phyloP scores from a whole-genome alignment of 1,139 yeast species.

The Candida buenavistaensis region DNA sequence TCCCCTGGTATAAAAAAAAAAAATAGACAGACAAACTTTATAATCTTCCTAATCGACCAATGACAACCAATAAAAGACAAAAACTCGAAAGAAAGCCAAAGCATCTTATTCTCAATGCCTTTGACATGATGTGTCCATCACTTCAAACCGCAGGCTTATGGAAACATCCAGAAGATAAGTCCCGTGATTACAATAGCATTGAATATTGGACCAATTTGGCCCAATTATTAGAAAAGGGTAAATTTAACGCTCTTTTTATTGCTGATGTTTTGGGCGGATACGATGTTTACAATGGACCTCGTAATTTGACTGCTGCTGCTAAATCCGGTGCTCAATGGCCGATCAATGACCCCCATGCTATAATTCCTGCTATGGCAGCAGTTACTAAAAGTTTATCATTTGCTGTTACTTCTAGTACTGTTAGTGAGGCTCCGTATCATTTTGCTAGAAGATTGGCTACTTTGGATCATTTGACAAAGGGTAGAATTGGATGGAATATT shows the following conservation, averaged over 20 bases:
- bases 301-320: slow-evolving; percentile 34
- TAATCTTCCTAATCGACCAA: not conserved
- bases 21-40: too few species aligned
- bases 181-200: slow-evolving; percentile 33
- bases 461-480: slow-evolving; percentile 42
- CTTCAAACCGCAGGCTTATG: slow-evolving; percentile 40
- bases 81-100: slow-evolving; percentile 17
- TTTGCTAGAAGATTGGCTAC: slow-evolving; percentile 45
- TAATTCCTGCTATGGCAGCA: slow-evolving; percentile 41
- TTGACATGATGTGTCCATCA: slow-evolving; percentile 38
- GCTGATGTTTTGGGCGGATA: slow-evolving; percentile 48
- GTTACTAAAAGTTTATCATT: slow-evolving; percentile 39
- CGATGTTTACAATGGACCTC: slow-evolving; percentile 41
- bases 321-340: slow-evolving; percentile 44
- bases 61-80: slow-evolving; percentile 14
- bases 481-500: slow-evolving; percentile 48
- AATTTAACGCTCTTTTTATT: slow-evolving; percentile 42
- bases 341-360: slow-evolving; percentile 41
- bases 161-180: slow-evolving; percentile 42
- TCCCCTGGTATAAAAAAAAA: too few species aligned
- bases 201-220: slow-evolving; percentile 49
- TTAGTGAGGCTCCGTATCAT: slow-evolving; percentile 46
- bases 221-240: slow-evolving; percentile 42
- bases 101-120: slow-evolving; percentile 35
- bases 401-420: slow-evolving; percentile 43